Evolutionary conservation across 169 alveolate species (phyloP).

Genomic region (Plasmodium gaboni): DNA sequence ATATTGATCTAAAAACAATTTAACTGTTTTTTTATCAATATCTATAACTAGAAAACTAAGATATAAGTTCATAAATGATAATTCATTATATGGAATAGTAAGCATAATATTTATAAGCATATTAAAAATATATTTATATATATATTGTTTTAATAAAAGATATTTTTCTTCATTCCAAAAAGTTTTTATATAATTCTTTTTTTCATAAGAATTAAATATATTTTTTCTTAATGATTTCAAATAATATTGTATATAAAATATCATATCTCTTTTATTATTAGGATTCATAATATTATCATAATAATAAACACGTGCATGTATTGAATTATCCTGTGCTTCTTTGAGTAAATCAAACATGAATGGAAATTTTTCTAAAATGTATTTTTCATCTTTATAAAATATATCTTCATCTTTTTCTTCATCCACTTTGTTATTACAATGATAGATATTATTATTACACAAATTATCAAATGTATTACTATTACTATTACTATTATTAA

Average conservation of each 20-base stretch:
- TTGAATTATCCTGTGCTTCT: conserved; percentile 40
- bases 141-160: conserved; percentile 38
- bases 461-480: neutral
- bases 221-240: conserved; percentile 38
- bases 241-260: conserved; percentile 67
- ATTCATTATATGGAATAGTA: conserved; percentile 71
- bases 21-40: conserved; percentile 56
- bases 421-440: neutral
- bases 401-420: conserved; percentile 2
- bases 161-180: conserved; percentile 66
- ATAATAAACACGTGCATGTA: conserved; percentile 28
- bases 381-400: conserved; percentile 43
- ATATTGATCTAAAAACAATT: conserved; percentile 65
- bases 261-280: conserved; percentile 48
- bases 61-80: conserved; percentile 42
- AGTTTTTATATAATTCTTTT: conserved; percentile 19
- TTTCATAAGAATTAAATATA: conserved; percentile 44
- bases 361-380: conserved; percentile 56
- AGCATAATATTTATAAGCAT: conserved; percentile 73
- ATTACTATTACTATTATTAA: neutral
- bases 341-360: conserved; percentile 50
- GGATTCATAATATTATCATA: conserved; percentile 74
- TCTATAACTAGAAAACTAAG: conserved; percentile 58
- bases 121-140: conserved; percentile 56
- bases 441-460: neutral